Evolutionary conservation across 2,329 filamentous ascomycete species (phyloP).

Genomic region (Aspergillus sp.): DNA sequence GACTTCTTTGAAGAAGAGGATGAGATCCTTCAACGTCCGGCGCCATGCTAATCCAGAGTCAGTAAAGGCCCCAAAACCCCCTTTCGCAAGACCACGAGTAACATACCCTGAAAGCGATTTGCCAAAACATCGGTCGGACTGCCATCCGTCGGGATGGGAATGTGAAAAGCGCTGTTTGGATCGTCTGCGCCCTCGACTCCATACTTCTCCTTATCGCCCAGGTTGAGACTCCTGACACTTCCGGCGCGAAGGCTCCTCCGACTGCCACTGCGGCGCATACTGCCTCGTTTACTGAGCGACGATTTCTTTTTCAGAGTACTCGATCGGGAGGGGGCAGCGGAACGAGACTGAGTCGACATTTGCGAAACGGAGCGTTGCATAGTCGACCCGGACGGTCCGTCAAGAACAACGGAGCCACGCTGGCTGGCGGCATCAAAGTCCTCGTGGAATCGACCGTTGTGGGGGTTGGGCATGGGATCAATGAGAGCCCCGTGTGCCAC

Average conservation of each 20-base stretch:
- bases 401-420: slow-evolving; percentile 28
- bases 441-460: slow-evolving; percentile 36
- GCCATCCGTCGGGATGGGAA: slow-evolving; percentile 80
- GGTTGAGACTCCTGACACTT: slow-evolving; percentile 74
- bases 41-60: slow-evolving; percentile 66
- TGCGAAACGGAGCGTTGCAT: slow-evolving; percentile 38
- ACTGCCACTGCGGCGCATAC: slow-evolving; percentile 74
- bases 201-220: slow-evolving; percentile 59
- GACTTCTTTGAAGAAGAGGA: slow-evolving; percentile 88
- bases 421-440: slow-evolving; percentile 32
- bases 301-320: slow-evolving; percentile 87
- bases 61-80: slow-evolving; percentile 1
- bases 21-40: slow-evolving; percentile 90
- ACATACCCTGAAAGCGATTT: slow-evolving; percentile 79
- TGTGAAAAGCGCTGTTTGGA: slow-evolving; percentile 78
- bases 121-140: slow-evolving; percentile 85
- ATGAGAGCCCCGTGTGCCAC: slow-evolving; percentile 27
- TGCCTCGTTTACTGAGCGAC: slow-evolving; percentile 68
- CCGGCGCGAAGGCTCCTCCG: slow-evolving; percentile 77
- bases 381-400: slow-evolving; percentile 19
- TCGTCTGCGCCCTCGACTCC: slow-evolving; percentile 50
- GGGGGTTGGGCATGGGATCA: slow-evolving; percentile 27
- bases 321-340: slow-evolving; percentile 42
- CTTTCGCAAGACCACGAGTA: neutral
- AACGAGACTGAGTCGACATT: slow-evolving; percentile 35